Base-by-base conservation (phyloP, 768 basidiomycete genomes). In the Baorangia bicolor region DNA sequence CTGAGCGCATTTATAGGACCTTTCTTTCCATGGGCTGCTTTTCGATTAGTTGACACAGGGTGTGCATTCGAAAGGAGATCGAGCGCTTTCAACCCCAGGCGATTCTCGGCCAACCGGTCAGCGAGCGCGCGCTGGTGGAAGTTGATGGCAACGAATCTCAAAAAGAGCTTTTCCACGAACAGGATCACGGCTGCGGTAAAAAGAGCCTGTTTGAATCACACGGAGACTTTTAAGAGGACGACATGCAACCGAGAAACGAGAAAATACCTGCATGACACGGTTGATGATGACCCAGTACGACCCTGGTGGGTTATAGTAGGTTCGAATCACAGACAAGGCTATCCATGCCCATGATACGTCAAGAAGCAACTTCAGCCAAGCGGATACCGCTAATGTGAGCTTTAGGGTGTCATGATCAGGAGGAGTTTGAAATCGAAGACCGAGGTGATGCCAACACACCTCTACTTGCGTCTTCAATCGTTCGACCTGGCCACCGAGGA, bases 91-190 rank as follows among this genome's bases (percentile, higher is more conserved):
- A 92, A 74, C 10, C 85, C 90, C 35, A 87, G 72, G 31, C 79
- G 79, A 61, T 91, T 92, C 69, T 89, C 88, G 9, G 76, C 74
- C 16, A 91, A 72, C 35, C 89, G 84, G 51, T 91, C 89, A 11
- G 87, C 83, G 21, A 91, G 80, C 2, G 89, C 88, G 52, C 81
- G 87, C 59, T 83, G 79, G 67, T 92, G 89, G 67, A 92, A 92
- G 60, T 83, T 88, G 72, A 90, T 90, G 28, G 90, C 89, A 42
- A 91, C 83, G 56, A 85, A 84, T 62, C 85, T 87, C 31, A 92
- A 69, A 68, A 87, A 84, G 35, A 88, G 68, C 67, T 82, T 84
- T 65, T 84, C 82, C 28, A 68, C 75, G 13, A 83, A 74, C 2
- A 83, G 64, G 43, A 83, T 72, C 31, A 81, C 50, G 0, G 69